These are phyloP conservation scores for Ceratobasidium sp. DNA, from an alignment of 1,284 basidiomycete genomes.

Conservation along the genomic window DNA sequence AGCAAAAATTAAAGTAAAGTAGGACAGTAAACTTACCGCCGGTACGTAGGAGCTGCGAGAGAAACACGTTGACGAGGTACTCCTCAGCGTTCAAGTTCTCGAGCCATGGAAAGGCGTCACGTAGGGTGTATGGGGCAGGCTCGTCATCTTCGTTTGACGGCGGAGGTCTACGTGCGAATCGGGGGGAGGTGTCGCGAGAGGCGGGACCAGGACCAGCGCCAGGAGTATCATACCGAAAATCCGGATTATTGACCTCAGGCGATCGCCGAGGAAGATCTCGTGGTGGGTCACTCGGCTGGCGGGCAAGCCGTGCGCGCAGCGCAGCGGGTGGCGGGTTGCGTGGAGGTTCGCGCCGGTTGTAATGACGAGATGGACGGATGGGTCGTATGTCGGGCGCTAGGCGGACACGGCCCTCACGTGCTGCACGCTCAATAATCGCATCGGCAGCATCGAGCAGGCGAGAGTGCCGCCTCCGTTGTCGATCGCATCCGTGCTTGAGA, in stretches of 20 bases:
- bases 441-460: neutral
- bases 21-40: slow-evolving; percentile 12
- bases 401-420: neutral
- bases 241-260: neutral
- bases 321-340: neutral
- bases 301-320: neutral
- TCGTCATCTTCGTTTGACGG: slow-evolving; percentile 1
- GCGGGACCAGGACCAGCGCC: slow-evolving; percentile 33
- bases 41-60: slow-evolving; percentile 22
- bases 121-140: neutral
- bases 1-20: neutral
- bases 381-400: slow-evolving; percentile 2
- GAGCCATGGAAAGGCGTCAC: slow-evolving; percentile 15
- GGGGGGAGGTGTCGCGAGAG: slow-evolving; percentile 7
- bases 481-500: slow-evolving; percentile 24
- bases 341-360: slow-evolving; percentile 7
- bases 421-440: slow-evolving; percentile 5
- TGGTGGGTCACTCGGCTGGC: neutral
- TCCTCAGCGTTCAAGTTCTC: slow-evolving; percentile 18
- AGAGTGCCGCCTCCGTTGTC: slow-evolving; percentile 3
- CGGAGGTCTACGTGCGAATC: neutral
- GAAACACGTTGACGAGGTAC: slow-evolving; percentile 11
- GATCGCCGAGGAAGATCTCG: neutral
- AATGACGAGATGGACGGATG: slow-evolving; percentile 3
- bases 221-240: slow-evolving; percentile 5